Percentiles rank a stretch among this genome's conserved stretches.
These are phyloP conservation scores for Fonsecaea erecta DNA, from an alignment of 2,329 filamentous ascomycete species.

Conservation along the genomic window DNA sequence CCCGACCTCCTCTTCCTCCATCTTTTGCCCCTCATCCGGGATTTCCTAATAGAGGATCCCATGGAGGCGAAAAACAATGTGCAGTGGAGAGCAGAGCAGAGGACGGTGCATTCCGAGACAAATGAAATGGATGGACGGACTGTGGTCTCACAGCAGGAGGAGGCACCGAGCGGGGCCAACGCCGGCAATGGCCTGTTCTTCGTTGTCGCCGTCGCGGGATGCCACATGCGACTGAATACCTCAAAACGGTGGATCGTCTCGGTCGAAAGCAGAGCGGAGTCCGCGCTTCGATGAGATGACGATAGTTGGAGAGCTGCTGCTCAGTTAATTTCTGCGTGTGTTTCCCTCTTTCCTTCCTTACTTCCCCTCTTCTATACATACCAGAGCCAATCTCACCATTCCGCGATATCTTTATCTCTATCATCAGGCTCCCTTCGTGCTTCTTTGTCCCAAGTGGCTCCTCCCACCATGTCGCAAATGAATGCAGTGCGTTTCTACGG, in stretches of 20 bases:
- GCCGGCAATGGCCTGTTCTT: background rate
- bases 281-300: background rate
- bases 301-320: background rate
- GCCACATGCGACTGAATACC: background rate
- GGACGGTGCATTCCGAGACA: background rate
- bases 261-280: conserved; percentile 9
- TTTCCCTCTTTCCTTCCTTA: background rate
- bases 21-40: conserved; percentile 23
- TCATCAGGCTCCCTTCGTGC: background rate
- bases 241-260: background rate
- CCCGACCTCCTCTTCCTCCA: background rate
- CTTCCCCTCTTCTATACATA: conserved; percentile 1
- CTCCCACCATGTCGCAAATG: conserved; percentile 44
- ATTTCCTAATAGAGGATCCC: conserved; percentile 19
- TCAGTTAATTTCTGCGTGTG: conserved; percentile 24
- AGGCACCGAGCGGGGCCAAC: background rate
- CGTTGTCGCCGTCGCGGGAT: background rate
- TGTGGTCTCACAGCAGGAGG: background rate
- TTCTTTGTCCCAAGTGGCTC: background rate
- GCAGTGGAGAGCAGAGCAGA: background rate
- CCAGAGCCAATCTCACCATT: background rate
- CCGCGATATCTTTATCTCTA: background rate
- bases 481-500: conserved; percentile 55
- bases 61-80: background rate
- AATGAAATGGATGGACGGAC: background rate